Evolutionary conservation across 2,329 filamentous ascomycete species (phyloP), one percentile per base, ranked within the genome.

Genomic region (Xylariaceae sp.): DNA sequence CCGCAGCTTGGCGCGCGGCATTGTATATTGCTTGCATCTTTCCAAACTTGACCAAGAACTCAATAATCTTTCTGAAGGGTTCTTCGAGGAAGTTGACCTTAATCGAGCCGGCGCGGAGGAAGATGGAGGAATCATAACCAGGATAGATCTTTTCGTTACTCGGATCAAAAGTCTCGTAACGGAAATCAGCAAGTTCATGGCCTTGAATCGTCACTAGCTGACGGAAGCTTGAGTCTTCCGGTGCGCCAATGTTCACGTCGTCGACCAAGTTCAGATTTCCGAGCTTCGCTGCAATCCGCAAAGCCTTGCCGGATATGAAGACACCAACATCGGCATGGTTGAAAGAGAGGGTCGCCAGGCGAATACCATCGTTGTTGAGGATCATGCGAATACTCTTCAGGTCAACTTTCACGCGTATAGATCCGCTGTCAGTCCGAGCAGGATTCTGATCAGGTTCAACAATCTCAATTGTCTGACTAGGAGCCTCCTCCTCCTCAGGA

Each of bases 1-100:
- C 90, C 2, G 95, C 94, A 45, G 93, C 95, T 74, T 96, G 91
- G 39, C 95, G 86, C 10, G 95, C 94, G 48, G 94, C 93, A 71
- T 99, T 99, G 79, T 96, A 99, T 56, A 99, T 89, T 18, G 94
- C 93, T 74, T 99, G 94, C 94, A 99, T 99, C 75, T 96, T 96
- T 62, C 95, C 94, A 73, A 99, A 99, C 70, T 99, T 99, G 73
- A 99, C 92, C 49, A 96, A 80, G 74, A 99, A 99, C 66, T 95
- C 90, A 74, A 99, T 90, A 64, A 99, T 97, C 76, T 97, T 97
- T 55, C 94, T 86, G 79, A 97, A 97, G 0, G 94, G 94, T 73
- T 99, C 95, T 62, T 97, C 93, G 3, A 97, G 77, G 72, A 99
- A 99, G 72, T 97, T 97, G 71, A 99, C 81, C 76, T 96, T 97